Base-by-base conservation (phyloP, 164 flowering plant species). In the Berberis vulgaris region DNA sequence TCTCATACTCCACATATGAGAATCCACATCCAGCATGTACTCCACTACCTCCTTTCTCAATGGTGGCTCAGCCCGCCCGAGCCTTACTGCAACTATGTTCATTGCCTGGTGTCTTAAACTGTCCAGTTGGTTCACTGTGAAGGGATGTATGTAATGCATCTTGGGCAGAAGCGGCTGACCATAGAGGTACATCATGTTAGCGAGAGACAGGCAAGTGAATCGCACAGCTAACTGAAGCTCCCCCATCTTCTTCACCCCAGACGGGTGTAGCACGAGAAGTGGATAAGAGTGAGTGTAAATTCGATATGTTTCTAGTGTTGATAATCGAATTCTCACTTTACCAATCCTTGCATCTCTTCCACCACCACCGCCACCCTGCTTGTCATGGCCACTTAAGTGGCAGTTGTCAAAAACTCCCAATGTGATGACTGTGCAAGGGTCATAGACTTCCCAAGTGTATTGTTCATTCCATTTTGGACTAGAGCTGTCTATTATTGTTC, bases 351-450 rank as follows among this genome's bases (percentile, higher is more conserved):
- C 70, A 54, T 87, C 93, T 41, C 56, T 63, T 64, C 67, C 60
- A 6, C 71, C 62, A 41, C 78, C 78, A 2, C 69, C 53, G 2
- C 38, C 54, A 45, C 54, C 70, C 5, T 74, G 67, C 55, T 76
- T 76, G 7, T 75, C 76, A 38, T 47, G 62, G 64, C 79, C 80
- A 5, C 84, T 81, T 61, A 83, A 72, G 64, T 85, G 87, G 66
- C 89, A 78, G 71, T 87, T 87, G 63, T 87, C 93, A 13, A 87
- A 87, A 43, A 85, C 87, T 53, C 86, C 89, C n/a, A 87, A 13
- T 42, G 89, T 83, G 70, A 87, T 85, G 59, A 85, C 93, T 0
- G 93, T 87, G 73, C 86, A 84, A 43, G 89, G 89, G 54, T 86
- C 92, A 55, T 83, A 83, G 2, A 86, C 92, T 67, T 84, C 87